A percentile compares a stretch with the other conserved stretches of the same genome.
Evolutionary conservation across 768 basidiomycete species (phyloP).

Genomic region (Suillus lakei): DNA sequence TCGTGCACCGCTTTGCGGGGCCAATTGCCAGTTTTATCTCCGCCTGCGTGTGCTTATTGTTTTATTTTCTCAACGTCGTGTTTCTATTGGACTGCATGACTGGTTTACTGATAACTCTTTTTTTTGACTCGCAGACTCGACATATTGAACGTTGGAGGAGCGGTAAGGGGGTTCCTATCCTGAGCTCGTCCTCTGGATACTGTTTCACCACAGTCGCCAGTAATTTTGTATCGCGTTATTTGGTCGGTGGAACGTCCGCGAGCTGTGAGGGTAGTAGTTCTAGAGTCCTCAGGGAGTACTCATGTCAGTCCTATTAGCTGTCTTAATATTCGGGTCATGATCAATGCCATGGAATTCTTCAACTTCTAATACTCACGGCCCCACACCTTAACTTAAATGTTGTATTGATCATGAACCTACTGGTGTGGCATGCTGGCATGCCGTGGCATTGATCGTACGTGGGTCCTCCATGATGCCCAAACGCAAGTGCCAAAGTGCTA

Average conservation of each 20-base stretch:
- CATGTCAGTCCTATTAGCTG: constrained; percentile 1
- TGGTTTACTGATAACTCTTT: not conserved
- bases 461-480: not conserved
- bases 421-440: not conserved
- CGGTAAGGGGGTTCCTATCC: constrained; percentile 86
- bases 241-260: not conserved
- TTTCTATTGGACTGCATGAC: not conserved
- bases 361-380: constrained; percentile 5
- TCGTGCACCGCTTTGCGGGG: constrained; percentile 1
- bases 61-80: constrained; percentile 2
- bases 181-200: constrained; percentile 28
- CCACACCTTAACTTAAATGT: not conserved
- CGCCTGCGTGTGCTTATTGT: not conserved
- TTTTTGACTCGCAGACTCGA: constrained; percentile 60
- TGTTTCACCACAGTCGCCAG: not conserved
- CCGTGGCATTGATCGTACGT: not conserved
- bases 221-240: not conserved
- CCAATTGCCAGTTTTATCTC: not conserved
- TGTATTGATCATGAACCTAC: not conserved
- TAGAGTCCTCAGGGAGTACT: constrained; percentile 1
- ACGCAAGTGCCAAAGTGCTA: not conserved
- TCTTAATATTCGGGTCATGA: not conserved
- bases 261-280: not conserved
- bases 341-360: not conserved
- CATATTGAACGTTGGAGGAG: constrained; percentile 87